Conservation (phyloP, 257 asterid genomes). For the Nicotiana tabacum region DNA sequence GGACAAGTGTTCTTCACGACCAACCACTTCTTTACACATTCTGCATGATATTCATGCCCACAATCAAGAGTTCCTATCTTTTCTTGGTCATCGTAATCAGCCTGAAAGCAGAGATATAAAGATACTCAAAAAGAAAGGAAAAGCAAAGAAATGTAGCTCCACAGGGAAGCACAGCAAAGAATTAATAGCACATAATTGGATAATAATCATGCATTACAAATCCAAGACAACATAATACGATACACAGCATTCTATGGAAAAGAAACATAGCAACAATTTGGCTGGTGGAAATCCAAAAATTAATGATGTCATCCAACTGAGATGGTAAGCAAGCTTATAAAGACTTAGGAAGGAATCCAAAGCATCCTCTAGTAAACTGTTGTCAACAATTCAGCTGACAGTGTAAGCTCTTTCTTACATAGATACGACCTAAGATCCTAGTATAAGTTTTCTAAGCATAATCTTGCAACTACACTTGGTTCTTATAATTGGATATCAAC, state of each 20-base stretch:
- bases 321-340: background rate
- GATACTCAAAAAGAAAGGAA: background rate
- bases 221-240: background rate
- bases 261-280: background rate
- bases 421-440: background rate
- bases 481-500: background rate
- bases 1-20: conserved; percentile 25
- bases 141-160: background rate
- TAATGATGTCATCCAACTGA: background rate
- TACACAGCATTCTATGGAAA: background rate
- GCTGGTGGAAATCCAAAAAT: background rate
- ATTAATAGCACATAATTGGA: background rate
- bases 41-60: conserved; percentile 23
- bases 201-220: background rate
- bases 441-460: too few relatives aligned
- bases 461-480: background rate
- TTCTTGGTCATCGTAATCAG: conserved; percentile 11
- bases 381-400: background rate
- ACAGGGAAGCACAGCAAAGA: background rate
- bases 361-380: background rate
- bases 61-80: conserved; percentile 17
- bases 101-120: conserved; percentile 13
- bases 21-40: conserved; percentile 24
- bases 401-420: background rate
- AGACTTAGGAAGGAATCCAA: background rate